Evolutionary conservation across 208 protist genomes (phyloP), one percentile per base, ranked within the genome.

Genomic region (Leishmania amazonensis): DNA sequence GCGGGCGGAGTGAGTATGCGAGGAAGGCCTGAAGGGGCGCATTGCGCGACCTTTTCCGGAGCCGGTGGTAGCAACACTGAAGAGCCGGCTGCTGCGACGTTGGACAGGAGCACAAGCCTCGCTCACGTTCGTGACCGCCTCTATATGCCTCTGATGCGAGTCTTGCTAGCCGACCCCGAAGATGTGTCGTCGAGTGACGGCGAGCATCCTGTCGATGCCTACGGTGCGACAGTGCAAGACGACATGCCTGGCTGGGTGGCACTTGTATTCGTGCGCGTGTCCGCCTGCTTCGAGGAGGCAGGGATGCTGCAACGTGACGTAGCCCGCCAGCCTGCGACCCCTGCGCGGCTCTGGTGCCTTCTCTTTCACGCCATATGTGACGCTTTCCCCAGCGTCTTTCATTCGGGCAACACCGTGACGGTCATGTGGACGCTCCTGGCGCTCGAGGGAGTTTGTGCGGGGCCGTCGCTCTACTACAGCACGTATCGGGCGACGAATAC

Each of bases 321-420:
- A 40, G 42, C 53, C 6, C 78, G 75, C 2, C 83, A 84, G 19
- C 90, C 90, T 5, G 77, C 84, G 31, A 92, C 87, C 19, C 64
- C 76, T 28, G 79, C 84, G 1, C 73, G 54, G 3, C 77, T 96
- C 7, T 94, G 90, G 93, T 21, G 35, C 28, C 72, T 81, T 31
- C 72, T 96, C 21, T 89, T 90, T 67, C 17, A 40, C 24, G 47
- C 67, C 17, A 31, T 91, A 7, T 68, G 85, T 35, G 64, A 54
- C 24, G 60, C 84, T 0, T 93, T 96, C 60, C 90, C 90, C 15
- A 80, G 89, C 83, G 84, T 91, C 42, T 94, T 96, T 83, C 81
- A 89, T 79, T 80, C 84, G 1, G 87, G 88, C 73, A 87, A 75
- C 76, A 85, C 85, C 3, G 89, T 90, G n/a, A 86, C 89, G 24